These are phyloP conservation scores for Mycena galopus DNA, from an alignment of 768 basidiomycete genomes.

Conservation along the genomic window DNA sequence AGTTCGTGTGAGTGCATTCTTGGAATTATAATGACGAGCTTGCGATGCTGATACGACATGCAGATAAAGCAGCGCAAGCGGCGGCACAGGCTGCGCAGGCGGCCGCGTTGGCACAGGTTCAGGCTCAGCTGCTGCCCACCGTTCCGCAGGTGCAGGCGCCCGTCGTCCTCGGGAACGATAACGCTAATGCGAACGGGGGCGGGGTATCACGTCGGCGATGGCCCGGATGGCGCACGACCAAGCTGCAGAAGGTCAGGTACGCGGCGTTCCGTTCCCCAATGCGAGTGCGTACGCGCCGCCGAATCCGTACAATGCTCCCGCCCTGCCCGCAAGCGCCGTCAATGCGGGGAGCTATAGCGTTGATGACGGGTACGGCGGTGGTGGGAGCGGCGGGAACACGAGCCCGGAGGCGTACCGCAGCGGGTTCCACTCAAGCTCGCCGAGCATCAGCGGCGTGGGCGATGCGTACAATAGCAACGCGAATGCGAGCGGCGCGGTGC, in stretches of 20 bases:
- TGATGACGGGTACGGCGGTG: conserved; percentile 11
- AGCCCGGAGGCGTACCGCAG: conserved; percentile 22
- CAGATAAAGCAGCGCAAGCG: conserved; percentile 92
- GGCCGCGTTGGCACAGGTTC: conserved; percentile 60
- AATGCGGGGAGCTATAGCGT: too few species aligned
- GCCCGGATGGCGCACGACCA: conserved; percentile 70
- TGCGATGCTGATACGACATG: not conserved
- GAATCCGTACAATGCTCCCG: too few species aligned
- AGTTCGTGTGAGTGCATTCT: conserved; percentile 86
- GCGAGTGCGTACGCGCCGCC: conserved; percentile 23
- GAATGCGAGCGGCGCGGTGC: too few species aligned
- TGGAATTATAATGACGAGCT: too few species aligned
- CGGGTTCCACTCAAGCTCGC: conserved; percentile 38
- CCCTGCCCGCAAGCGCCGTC: too few species aligned
- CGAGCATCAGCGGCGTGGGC: conserved; percentile 30
- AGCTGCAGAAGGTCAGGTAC: conserved; percentile 71
- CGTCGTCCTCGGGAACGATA: conserved; percentile 4
- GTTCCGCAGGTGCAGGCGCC: too few species aligned
- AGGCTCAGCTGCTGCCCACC: not conserved
- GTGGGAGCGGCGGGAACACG: conserved; percentile 21
- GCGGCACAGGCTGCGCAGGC: conserved; percentile 88
- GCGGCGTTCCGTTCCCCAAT: conserved; percentile 38
- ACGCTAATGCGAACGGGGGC: conserved; percentile 14
- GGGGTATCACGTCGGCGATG: conserved; percentile 38
- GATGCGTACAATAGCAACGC: conserved; percentile 4